Percentiles rank a stretch among this genome's conserved stretches.
Evolutionary conservation across 116 monocot genomes (phyloP).

Genomic region (Papilionanthe hybrid): DNA sequence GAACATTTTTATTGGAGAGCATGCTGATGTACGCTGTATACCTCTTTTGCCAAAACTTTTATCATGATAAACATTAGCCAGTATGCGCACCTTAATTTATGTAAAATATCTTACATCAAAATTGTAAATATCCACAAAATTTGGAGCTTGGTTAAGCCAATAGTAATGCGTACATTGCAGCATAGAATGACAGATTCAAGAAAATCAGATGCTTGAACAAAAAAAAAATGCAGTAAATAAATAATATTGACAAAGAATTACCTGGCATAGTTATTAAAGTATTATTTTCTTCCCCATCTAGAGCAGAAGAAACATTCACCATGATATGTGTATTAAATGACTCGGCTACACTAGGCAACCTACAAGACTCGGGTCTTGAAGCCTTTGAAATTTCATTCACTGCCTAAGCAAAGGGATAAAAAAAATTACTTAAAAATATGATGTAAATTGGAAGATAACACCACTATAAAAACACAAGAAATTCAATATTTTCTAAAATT

Average conservation of each 20-base stretch:
- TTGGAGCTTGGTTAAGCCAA: neutral
- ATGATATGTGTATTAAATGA: constrained; percentile 39
- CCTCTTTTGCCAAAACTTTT: neutral
- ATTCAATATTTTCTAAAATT: neutral
- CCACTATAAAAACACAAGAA: neutral
- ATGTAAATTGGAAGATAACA: neutral
- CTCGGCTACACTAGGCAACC: constrained; percentile 33
- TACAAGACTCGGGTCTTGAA: constrained; percentile 46
- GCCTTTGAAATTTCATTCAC: constrained; percentile 74
- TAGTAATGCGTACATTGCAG: neutral
- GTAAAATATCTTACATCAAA: neutral
- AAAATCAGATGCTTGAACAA: neutral
- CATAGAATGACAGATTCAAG: neutral
- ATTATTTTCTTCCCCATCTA: neutral
- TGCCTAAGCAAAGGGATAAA: constrained; percentile 42
- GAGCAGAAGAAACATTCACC: constrained; percentile 16
- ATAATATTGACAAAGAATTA: constrained; percentile 2
- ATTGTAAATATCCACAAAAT: neutral
- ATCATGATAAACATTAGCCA: neutral
- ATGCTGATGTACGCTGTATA: neutral
- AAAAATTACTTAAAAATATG: constrained; percentile 6
- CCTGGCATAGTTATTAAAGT: neutral
- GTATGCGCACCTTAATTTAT: neutral
- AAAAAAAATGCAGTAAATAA: neutral
- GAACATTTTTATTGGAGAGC: neutral